Conservation (phyloP, 2,329 filamentous ascomycete genomes). For the Teratosphaeria epicoccoides region DNA sequence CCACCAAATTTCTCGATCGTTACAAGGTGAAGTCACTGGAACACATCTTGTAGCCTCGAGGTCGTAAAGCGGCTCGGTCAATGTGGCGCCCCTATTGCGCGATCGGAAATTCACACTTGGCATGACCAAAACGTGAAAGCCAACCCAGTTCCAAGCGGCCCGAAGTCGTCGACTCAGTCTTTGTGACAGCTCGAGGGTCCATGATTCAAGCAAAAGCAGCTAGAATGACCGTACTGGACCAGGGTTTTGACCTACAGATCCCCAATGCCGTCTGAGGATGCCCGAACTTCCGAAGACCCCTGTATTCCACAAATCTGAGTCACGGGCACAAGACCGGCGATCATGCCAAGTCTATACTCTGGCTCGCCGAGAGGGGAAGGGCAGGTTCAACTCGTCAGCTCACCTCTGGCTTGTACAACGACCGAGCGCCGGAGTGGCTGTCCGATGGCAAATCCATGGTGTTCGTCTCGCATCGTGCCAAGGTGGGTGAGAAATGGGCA, state of each 20-base stretch:
- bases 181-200: too few species aligned
- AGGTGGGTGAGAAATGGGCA: constrained; percentile 21
- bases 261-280: constrained; percentile 16
- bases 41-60: neutral
- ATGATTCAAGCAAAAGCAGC: too few species aligned
- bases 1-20: neutral
- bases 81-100: too few species aligned
- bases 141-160: too few species aligned
- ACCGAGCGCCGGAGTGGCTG: constrained; percentile 18
- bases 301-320: constrained; percentile 16
- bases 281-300: constrained; percentile 13
- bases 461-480: constrained; percentile 27
- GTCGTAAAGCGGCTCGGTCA: too few species aligned
- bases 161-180: too few species aligned
- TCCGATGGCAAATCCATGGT: constrained; percentile 22
- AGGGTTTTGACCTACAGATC: constrained; percentile 18
- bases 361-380: constrained; percentile 19
- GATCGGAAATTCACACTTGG: too few species aligned
- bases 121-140: too few species aligned
- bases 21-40: neutral
- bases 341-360: constrained; percentile 14
- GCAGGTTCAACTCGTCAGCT: constrained; percentile 18
- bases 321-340: constrained; percentile 13
- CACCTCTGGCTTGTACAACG: constrained; percentile 19
- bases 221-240: constrained; percentile 8